These are phyloP conservation scores for Ceratocystis ficicola DNA, from an alignment of 2,329 filamentous ascomycete species.

Conservation along the genomic window DNA sequence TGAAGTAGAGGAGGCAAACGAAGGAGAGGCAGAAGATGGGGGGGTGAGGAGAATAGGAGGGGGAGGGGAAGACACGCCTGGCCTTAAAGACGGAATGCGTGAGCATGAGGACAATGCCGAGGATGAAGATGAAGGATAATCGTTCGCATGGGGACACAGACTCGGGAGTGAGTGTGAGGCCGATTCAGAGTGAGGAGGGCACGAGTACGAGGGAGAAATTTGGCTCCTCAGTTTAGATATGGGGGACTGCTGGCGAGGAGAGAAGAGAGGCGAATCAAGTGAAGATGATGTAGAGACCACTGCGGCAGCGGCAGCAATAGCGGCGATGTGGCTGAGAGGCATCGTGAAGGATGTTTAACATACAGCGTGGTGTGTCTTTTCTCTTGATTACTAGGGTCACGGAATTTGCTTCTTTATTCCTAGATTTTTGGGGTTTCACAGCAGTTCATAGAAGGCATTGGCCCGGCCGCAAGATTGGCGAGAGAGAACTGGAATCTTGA, in stretches of 20 bases:
- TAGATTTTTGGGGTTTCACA: background rate
- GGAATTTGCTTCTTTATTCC: background rate
- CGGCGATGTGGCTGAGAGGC: slow-evolving; percentile 1
- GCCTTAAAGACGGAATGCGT: slow-evolving; percentile 6
- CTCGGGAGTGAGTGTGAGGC: background rate
- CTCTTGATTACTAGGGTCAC: background rate
- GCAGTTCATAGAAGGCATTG: background rate
- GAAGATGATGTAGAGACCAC: background rate
- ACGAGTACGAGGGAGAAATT: background rate
- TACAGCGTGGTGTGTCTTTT: background rate
- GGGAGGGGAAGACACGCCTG: background rate
- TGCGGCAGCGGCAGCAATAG: slow-evolving; percentile 9
- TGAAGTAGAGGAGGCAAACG: background rate
- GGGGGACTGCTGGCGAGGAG: background rate
- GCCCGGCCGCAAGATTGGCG: background rate
- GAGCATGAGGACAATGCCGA: slow-evolving; percentile 6
- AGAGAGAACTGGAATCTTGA: background rate
- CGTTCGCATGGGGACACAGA: background rate
- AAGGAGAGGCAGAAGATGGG: slow-evolving; percentile 1
- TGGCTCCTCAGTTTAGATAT: slow-evolving; percentile 16
- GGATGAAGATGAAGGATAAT: background rate
- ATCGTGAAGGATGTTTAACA: background rate
- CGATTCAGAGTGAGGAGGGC: background rate
- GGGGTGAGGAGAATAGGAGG: slow-evolving; percentile 7
- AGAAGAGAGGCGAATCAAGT: background rate